Percentiles rank a stretch among this genome's conserved stretches.
These are phyloP conservation scores for Peronospora destructor DNA, from an alignment of 352 stramenopile genomes.

Conservation along the genomic window DNA sequence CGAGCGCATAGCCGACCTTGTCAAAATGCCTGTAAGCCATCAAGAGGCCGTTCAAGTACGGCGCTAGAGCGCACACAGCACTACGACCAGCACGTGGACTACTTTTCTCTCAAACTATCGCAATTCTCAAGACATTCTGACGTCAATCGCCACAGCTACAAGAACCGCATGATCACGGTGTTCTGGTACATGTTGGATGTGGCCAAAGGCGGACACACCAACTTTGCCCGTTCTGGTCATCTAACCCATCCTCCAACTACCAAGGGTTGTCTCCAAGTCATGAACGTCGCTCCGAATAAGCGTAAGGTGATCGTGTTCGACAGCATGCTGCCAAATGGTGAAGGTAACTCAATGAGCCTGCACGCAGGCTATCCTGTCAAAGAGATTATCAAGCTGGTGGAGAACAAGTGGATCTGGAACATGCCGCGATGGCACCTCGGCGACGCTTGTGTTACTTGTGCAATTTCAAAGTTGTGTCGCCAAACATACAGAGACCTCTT, in stretches of 20 bases:
- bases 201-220: constrained; percentile 56
- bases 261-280: constrained; percentile 52
- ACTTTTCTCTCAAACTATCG: constrained; percentile 44
- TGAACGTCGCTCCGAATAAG: constrained; percentile 61
- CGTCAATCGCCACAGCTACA: constrained; percentile 53
- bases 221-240: constrained; percentile 55
- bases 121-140: constrained; percentile 36
- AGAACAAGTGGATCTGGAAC: constrained; percentile 48
- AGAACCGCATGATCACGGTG: constrained; percentile 82
- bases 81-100: constrained; percentile 72
- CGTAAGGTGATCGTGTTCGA: constrained; percentile 79
- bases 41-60: constrained; percentile 69
- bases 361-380: constrained; percentile 65
- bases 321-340: constrained; percentile 66
- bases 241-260: constrained; percentile 35
- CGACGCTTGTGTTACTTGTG: neutral
- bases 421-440: constrained; percentile 32
- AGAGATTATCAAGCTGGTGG: constrained; percentile 66
- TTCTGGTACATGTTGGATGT: constrained; percentile 87
- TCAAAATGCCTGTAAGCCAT: constrained; percentile 49
- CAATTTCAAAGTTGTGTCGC: neutral
- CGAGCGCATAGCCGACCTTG: constrained; percentile 47
- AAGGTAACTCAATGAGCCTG: constrained; percentile 55
- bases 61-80: constrained; percentile 68
- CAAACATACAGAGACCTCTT: neutral